Percentiles rank a stretch among this genome's conserved stretches.
phyloP scores from a whole-genome alignment of 352 stramenopile genomes.

The Albugo laibachii region DNA sequence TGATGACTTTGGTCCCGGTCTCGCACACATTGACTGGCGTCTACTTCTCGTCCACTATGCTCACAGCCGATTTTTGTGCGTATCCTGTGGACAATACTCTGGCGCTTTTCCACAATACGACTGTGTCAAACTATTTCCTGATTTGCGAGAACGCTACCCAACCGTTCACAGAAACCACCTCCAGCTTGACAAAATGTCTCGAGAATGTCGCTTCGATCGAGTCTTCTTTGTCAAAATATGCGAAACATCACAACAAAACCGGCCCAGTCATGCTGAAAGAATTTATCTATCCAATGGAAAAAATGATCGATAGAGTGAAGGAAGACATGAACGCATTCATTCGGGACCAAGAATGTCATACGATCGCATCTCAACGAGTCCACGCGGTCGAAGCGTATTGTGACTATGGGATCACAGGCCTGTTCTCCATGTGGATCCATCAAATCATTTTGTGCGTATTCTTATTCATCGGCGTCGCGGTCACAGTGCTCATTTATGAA shows the following conservation, averaged over 20 bases:
- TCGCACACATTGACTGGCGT: constrained; percentile 62
- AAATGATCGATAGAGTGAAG: constrained; percentile 19
- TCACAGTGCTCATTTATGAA: constrained; percentile 59
- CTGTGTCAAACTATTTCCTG: constrained; percentile 35
- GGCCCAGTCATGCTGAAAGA: constrained; percentile 44
- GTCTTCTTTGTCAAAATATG: constrained; percentile 9
- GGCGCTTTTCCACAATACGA: constrained; percentile 26
- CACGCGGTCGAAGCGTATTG: constrained; percentile 39
- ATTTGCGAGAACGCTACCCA: constrained; percentile 16
- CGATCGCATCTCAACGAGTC: constrained; percentile 19
- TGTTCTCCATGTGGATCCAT: constrained; percentile 75
- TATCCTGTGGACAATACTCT: constrained; percentile 41
- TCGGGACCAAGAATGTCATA: constrained; percentile 21
- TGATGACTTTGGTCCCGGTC: constrained; percentile 53
- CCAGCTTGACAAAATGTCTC: constrained; percentile 21
- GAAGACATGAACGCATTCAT: constrained; percentile 15
- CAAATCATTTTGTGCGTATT: constrained; percentile 63
- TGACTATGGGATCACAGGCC: constrained; percentile 61
- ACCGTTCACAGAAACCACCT: constrained; percentile 18
- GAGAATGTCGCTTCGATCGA: constrained; percentile 6
- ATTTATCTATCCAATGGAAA: constrained; percentile 47
- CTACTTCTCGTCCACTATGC: constrained; percentile 58
- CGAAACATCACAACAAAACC: constrained; percentile 20
- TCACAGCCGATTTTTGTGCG: constrained; percentile 64
- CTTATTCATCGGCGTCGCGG: constrained; percentile 47